phyloP scores from a whole-genome alignment of 225 moss, liverwort and hornwort species.

The Polytrichum commune region DNA sequence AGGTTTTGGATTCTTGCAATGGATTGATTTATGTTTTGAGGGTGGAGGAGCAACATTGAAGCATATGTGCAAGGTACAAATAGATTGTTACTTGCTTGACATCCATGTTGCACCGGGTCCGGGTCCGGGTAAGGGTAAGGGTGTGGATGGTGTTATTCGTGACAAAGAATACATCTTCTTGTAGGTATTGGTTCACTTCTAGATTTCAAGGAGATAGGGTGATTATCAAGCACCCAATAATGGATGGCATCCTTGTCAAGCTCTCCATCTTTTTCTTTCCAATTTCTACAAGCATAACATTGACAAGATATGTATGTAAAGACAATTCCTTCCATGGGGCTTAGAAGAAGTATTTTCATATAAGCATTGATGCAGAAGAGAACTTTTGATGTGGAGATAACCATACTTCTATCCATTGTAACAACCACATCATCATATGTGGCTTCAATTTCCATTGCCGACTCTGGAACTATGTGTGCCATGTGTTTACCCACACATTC shows the following conservation, averaged over 20 bases:
- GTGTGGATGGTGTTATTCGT: too few species aligned
- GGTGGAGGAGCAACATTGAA: too few species aligned
- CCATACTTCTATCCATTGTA: constrained; percentile 50
- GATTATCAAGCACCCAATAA: constrained; percentile 70
- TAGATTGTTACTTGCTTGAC: too few species aligned
- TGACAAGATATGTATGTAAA: constrained; percentile 46
- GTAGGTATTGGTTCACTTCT: too few species aligned
- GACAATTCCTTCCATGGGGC: constrained; percentile 24
- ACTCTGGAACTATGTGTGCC: constrained; percentile 56
- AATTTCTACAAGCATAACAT: constrained; percentile 63
- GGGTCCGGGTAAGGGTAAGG: too few species aligned
- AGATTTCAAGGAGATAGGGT: constrained; percentile 22
- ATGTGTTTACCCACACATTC: constrained; percentile 54
- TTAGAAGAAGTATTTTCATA: constrained; percentile 48
- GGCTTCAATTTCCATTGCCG: constrained; percentile 51
- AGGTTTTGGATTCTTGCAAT: too few species aligned
- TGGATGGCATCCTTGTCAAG: constrained; percentile 67
- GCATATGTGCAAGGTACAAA: too few species aligned
- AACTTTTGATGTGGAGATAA: constrained; percentile 43
- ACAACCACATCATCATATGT: constrained; percentile 41
- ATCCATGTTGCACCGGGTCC: too few species aligned
- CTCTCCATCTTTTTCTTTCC: constrained; percentile 45
- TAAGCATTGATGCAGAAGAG: constrained; percentile 72
- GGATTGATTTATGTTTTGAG: too few species aligned
- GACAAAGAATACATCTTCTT: too few species aligned